Evolutionary conservation across 1,284 basidiomycete genomes (phyloP).

Genomic region (Singerocomus rubriflavus): DNA sequence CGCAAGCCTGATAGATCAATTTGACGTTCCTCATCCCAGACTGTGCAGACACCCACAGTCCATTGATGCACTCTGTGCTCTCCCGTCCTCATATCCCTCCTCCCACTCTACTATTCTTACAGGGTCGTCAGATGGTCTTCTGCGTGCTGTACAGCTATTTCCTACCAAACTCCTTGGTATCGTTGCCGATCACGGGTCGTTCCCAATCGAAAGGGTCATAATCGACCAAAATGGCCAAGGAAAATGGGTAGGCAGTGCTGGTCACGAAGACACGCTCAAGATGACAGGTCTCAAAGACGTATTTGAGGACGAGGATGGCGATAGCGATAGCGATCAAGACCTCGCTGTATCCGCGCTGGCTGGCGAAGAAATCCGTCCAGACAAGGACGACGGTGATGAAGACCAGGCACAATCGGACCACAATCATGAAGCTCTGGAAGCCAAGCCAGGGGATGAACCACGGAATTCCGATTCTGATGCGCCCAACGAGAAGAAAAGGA

Average conservation of each 20-base stretch:
- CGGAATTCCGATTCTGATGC: conserved; percentile 38
- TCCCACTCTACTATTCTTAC: conserved; percentile 78
- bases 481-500: conserved; percentile 50
- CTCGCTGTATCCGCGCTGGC: conserved; percentile 33
- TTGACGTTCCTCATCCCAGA: conserved; percentile 8
- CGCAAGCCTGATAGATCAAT: neutral
- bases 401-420: conserved; percentile 7
- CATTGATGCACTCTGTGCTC: conserved; percentile 75
- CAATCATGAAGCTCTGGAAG: neutral
- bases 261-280: conserved; percentile 84
- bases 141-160: conserved; percentile 86
- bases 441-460: conserved; percentile 18
- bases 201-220: conserved; percentile 86
- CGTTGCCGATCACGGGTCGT: conserved; percentile 86
- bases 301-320: conserved; percentile 43
- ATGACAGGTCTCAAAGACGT: conserved; percentile 77
- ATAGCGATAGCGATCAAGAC: conserved; percentile 32
- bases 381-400: conserved; percentile 27
- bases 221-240: conserved; percentile 53
- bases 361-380: conserved; percentile 40
- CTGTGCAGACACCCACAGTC: conserved; percentile 75
- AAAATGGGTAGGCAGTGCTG: conserved; percentile 90
- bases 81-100: conserved; percentile 67
- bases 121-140: conserved; percentile 89
- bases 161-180: conserved; percentile 91